Conservation (phyloP, 1,284 basidiomycete genomes). For the Ustilago vetiveriae region DNA sequence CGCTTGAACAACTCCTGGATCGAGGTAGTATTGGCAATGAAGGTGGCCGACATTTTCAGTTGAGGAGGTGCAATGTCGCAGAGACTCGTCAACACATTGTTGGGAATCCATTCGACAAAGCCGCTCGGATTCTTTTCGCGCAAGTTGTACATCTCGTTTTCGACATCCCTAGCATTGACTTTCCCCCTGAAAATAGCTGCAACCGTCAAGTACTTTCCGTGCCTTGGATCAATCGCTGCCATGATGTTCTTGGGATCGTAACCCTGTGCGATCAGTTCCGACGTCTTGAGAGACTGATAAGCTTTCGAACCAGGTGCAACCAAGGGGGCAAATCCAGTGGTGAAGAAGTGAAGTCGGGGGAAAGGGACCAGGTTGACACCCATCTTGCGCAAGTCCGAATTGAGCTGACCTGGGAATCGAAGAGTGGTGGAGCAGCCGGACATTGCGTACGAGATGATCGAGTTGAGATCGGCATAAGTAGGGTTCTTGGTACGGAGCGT, state of each 20-base stretch:
- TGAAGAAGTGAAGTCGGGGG: conserved; percentile 68
- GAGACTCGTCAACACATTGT: conserved; percentile 64
- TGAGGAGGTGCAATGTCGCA: conserved; percentile 64
- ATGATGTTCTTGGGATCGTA: conserved; percentile 66
- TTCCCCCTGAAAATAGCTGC: conserved; percentile 85
- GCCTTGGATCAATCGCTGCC: conserved; percentile 84
- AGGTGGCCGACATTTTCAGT: conserved; percentile 66
- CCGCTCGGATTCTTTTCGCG: conserved; percentile 61
- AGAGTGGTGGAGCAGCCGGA: conserved; percentile 94
- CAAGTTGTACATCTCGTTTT: conserved; percentile 64
- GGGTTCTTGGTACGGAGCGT: conserved; percentile 76
- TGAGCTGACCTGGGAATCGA: conserved; percentile 94
- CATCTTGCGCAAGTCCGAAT: conserved; percentile 91
- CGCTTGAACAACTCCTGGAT: conserved; percentile 66
- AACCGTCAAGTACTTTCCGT: conserved; percentile 85
- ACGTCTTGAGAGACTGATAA: conserved; percentile 70
- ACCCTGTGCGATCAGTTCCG: conserved; percentile 61
- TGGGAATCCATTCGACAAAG: conserved; percentile 68
- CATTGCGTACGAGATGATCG: conserved; percentile 97
- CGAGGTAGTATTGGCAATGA: conserved; percentile 67
- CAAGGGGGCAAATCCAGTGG: conserved; percentile 65
- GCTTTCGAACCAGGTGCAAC: conserved; percentile 68
- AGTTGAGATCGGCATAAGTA: conserved; percentile 57
- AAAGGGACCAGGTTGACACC: conserved; percentile 81
- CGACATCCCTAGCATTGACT: conserved; percentile 68